Percentiles rank a stretch among this genome's conserved stretches.
Conservation (phyloP, 306 rosid genomes). For the Dicorynia guianensis region DNA sequence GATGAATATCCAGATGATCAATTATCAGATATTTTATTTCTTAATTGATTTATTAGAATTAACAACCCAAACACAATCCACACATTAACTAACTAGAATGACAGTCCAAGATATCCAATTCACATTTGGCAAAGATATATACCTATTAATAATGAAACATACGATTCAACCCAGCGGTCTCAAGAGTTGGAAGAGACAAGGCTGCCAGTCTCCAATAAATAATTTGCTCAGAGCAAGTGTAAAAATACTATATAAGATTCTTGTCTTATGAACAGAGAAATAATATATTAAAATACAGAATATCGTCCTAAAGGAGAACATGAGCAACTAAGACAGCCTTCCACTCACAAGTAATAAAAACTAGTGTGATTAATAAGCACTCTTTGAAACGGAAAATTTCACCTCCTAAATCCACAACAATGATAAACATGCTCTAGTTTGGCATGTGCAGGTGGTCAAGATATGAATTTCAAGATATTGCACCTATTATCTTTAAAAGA, state of each 20-base stretch:
- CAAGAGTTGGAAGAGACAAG: background rate
- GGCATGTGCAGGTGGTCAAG: constrained; percentile 6
- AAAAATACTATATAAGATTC: no score
- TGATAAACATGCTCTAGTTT: background rate
- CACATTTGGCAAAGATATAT: background rate
- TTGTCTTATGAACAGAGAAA: background rate
- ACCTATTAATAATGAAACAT: constrained; percentile 24
- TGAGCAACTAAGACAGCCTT: constrained; percentile 29
- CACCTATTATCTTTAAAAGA: constrained; percentile 24
- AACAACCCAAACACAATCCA: constrained; percentile 2
- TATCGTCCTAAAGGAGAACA: no score
- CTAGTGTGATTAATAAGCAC: background rate
- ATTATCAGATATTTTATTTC: constrained; percentile 4
- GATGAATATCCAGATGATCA: constrained; percentile 29
- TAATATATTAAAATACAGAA: no score
- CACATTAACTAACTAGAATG: background rate
- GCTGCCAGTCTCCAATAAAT: background rate
- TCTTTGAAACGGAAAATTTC: background rate
- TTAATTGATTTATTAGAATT: constrained; percentile 17
- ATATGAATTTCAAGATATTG: constrained; percentile 11
- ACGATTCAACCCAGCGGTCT: constrained; percentile 17
- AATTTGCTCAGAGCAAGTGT: no score
- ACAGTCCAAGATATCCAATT: no score
- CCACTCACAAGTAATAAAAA: background rate
- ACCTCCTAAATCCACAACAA: constrained; percentile 1